phyloP scores from a whole-genome alignment of 306 rosid species.

The Fagus crenata region DNA sequence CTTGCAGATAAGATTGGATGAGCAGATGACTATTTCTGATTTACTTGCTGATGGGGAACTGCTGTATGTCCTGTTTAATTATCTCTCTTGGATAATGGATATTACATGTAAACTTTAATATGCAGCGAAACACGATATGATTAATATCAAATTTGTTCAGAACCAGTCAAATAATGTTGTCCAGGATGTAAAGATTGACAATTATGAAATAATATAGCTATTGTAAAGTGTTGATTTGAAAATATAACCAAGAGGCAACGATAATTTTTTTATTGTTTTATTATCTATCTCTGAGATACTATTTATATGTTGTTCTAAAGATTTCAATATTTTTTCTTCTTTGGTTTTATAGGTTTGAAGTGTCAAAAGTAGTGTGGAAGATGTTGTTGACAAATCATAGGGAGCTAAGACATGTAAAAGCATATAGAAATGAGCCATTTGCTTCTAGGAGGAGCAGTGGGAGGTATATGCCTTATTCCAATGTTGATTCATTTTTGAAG shows the following conservation, averaged over 20 bases:
- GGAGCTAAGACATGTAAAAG: slow-evolving; percentile 38
- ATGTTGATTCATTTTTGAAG: slow-evolving; percentile 65
- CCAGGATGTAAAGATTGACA: background rate
- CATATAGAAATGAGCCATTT: slow-evolving; percentile 41
- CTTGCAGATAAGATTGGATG: slow-evolving; percentile 48
- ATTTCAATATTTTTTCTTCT: background rate
- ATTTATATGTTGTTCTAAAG: slow-evolving; percentile 17
- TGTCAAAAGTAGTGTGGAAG: slow-evolving; percentile 51
- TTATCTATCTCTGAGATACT: slow-evolving; percentile 3
- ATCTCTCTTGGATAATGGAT: background rate
- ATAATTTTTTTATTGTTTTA: background rate
- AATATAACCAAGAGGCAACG: background rate
- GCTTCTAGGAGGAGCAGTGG: slow-evolving; percentile 45
- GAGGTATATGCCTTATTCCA: slow-evolving; percentile 55
- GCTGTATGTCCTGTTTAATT: slow-evolving; percentile 35
- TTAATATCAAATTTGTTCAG: background rate
- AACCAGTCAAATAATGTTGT: background rate
- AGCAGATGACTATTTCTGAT: slow-evolving; percentile 38
- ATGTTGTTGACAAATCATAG: slow-evolving; percentile 38
- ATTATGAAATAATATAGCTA: background rate
- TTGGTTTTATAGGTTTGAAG: slow-evolving; percentile 44
- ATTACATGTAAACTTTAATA: background rate
- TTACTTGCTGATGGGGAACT: slow-evolving; percentile 59
- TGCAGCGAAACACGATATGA: background rate
- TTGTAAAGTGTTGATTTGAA: background rate